Percentiles rank a stretch among this genome's conserved stretches.
phyloP scores from a whole-genome alignment of 495 filamentous ascomycete genomes.

The Apodospora peruviana region DNA sequence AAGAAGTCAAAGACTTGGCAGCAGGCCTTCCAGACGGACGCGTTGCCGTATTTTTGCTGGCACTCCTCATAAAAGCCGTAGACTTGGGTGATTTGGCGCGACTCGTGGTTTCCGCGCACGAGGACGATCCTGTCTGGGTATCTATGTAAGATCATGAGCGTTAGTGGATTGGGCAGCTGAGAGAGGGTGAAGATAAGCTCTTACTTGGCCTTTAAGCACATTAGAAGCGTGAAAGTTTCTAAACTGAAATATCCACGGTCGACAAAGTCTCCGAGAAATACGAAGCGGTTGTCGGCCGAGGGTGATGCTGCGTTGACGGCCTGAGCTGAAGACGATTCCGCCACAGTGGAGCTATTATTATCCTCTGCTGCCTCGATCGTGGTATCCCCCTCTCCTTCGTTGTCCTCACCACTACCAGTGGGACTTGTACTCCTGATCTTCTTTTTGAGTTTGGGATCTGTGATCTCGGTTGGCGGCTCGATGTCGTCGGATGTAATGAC shows the following conservation, averaged over 20 bases:
- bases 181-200: too few species aligned
- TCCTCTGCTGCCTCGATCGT: constrained; percentile 37
- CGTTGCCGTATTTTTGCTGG: constrained; percentile 95
- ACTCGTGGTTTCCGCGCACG: constrained; percentile 96
- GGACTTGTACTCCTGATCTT: constrained; percentile 59
- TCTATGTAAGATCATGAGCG: too few species aligned
- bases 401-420: constrained; percentile 14
- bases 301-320: constrained; percentile 42
- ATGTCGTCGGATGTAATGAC: constrained; percentile 80
- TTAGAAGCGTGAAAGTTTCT: constrained; percentile 89
- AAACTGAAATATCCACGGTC: constrained; percentile 97
- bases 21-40: constrained; percentile 97
- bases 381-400: constrained; percentile 45
- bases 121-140: constrained; percentile 93
- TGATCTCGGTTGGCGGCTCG: constrained; percentile 80
- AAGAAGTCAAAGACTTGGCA: constrained; percentile 99
- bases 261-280: constrained; percentile 96
- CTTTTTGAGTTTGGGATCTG: constrained; percentile 74
- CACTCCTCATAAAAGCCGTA: constrained; percentile 99
- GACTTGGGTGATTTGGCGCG: constrained; percentile 95
- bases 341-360: constrained; percentile 31
- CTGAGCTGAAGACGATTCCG: constrained; percentile 30
- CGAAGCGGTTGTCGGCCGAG: constrained; percentile 75
- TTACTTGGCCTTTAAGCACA: constrained; percentile 95
- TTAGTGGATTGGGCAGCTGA: too few species aligned